Percentiles rank a stretch among this genome's conserved stretches.
These are phyloP conservation scores for Arabidopsis thaliana DNA, from an alignment of 345 rosid species.

Conservation along the genomic window DNA sequence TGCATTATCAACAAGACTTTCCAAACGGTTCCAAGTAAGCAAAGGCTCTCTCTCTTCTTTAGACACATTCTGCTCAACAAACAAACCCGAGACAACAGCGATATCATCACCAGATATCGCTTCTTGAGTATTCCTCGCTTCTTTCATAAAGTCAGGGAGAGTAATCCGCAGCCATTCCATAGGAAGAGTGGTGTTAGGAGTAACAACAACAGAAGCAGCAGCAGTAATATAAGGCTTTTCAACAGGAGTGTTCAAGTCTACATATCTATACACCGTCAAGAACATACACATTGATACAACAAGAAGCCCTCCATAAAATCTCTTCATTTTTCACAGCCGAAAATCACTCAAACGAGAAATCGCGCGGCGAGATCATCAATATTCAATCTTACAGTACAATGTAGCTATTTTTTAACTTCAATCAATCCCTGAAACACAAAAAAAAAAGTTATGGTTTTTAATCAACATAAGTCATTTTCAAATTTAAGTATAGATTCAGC, in stretches of 20 bases:
- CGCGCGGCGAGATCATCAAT: constrained; percentile 16
- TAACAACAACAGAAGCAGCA: constrained; percentile 40
- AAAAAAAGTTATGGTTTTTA: background rate
- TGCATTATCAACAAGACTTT: constrained; percentile 63
- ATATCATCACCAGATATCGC: constrained; percentile 63
- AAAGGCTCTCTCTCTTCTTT: constrained; percentile 67
- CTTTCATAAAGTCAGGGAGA: constrained; percentile 58
- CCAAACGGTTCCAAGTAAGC: constrained; percentile 77
- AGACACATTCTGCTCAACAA: constrained; percentile 67
- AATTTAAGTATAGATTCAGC: background rate
- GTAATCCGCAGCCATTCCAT: constrained; percentile 73
- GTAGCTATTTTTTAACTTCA: no score
- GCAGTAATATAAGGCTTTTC: constrained; percentile 56
- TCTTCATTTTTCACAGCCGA: constrained; percentile 74
- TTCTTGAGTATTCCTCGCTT: constrained; percentile 61
- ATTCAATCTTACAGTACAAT: constrained; percentile 11
- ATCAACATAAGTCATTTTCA: background rate
- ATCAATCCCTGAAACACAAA: constrained; percentile 28
- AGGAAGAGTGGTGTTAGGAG: constrained; percentile 70
- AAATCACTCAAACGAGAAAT: constrained; percentile 4
- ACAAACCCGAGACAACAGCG: constrained; percentile 49
- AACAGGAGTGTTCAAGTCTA: constrained; percentile 63
- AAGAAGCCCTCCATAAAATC: constrained; percentile 73
- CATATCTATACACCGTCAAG: constrained; percentile 69
- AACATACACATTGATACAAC: constrained; percentile 75